phyloP scores from a whole-genome alignment of 2,329 filamentous ascomycete species.

The Didymella segeticola region DNA sequence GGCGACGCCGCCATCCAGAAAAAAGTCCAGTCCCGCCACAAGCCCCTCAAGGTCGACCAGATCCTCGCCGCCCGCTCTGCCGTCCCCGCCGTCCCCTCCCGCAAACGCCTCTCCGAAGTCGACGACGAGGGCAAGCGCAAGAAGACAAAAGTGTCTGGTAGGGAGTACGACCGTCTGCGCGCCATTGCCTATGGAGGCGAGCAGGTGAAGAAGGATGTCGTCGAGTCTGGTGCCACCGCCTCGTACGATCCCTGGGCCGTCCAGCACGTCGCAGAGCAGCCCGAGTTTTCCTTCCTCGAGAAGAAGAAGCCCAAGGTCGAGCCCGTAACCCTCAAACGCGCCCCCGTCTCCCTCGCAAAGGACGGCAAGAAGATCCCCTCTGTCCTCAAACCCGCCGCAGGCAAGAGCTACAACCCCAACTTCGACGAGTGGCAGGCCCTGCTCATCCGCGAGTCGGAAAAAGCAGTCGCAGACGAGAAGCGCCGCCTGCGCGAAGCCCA shows the following conservation, averaged over 20 bases:
- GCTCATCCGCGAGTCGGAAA: constrained; percentile 75
- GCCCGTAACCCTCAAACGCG: constrained; percentile 76
- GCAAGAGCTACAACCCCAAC: constrained; percentile 90
- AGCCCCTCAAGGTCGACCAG: constrained; percentile 86
- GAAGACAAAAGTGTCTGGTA: constrained; percentile 81
- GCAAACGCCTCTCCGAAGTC: constrained; percentile 79
- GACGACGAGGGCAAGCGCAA: constrained; percentile 72
- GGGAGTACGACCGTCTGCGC: constrained; percentile 80
- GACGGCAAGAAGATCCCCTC: constrained; percentile 81
- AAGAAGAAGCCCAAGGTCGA: constrained; percentile 70
- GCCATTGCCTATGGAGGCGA: constrained; percentile 77
- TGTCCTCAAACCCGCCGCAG: constrained; percentile 78
- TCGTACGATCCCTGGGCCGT: constrained; percentile 81
- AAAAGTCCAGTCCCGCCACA: constrained; percentile 70
- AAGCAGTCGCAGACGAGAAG: constrained; percentile 79
- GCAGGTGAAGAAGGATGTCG: constrained; percentile 56
- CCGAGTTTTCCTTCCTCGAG: constrained; percentile 70
- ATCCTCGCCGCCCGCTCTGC: constrained; percentile 86
- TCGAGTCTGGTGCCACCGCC: constrained; percentile 63
- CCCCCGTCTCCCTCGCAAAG: constrained; percentile 81
- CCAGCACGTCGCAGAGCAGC: constrained; percentile 57
- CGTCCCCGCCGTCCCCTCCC: constrained; percentile 76
- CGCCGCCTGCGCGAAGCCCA: constrained; percentile 72
- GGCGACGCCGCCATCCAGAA: constrained; percentile 73
- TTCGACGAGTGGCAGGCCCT: constrained; percentile 86